Base-by-base conservation (phyloP, 768 basidiomycete genomes). In the Rossbeevera mucosa region DNA sequence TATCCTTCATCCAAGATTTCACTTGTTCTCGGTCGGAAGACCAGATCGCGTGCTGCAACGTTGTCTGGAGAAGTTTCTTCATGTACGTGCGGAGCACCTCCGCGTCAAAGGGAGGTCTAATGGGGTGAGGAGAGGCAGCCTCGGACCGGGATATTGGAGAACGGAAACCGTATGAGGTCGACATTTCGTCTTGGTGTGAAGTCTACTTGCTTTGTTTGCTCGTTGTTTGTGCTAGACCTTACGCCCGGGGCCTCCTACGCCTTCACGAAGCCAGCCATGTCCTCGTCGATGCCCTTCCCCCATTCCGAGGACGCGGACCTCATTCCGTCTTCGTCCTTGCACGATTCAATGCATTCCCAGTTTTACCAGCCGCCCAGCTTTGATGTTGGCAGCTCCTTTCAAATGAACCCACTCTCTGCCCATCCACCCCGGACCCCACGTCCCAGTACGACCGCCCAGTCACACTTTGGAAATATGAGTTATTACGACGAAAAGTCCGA, bases 391-490 rank as follows among this genome's bases (percentile, higher is more conserved):
- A 76, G 74, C 18, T 79, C 84, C 28, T 90, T 91, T 60, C 86
- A 87, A 57, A 87, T 91, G 80, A 91, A 91, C 62, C 88, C 88
- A 8, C 79, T 84, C 47, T 88, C 88, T 13, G 75, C 80, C 4
- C 88, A 89, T 64, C 88, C 89, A 2, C 89, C 88, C 18, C 79
- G 89, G 24, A 88, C 87, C 38, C 87, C 87, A 3, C 78, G 82
- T 55, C 51, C 59, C 12, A 68, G 68, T n/a, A 63, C 62, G 7
- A 36, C 45, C 20, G 14, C 57, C 16, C 61, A 64, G 45, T 50
- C 66, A 25, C 66, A 68, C 40, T 69, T 63, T 59, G 54, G 51
- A 28, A 54, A 53, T 22, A 38, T 48, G 14, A 58, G 50, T 38
- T 57, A 73, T 25, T 81, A 81, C 52, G 76, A 78, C 43, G 70